phyloP scores from a whole-genome alignment of 2,329 filamentous ascomycete genomes.

The Aureobasidium leucospermi region DNA sequence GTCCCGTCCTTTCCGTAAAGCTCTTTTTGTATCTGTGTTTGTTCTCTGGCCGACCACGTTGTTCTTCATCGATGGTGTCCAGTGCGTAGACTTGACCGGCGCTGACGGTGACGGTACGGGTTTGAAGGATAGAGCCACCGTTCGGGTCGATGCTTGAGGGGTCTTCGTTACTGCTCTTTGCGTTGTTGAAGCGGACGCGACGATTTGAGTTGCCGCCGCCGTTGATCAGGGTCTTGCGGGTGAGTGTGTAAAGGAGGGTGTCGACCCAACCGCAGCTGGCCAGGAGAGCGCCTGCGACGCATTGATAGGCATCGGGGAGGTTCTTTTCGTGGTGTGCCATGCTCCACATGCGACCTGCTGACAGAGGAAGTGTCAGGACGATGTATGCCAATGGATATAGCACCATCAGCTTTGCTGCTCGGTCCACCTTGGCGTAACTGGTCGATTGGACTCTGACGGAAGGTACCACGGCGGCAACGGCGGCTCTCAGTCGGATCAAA shows the following conservation, averaged over 20 bases:
- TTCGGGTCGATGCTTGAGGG: slow-evolving; percentile 8
- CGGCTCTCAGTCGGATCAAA: slow-evolving; percentile 23
- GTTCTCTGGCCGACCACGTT: not conserved
- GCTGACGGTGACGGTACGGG: slow-evolving; percentile 21
- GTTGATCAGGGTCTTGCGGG: slow-evolving; percentile 35
- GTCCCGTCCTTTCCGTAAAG: slow-evolving; percentile 1
- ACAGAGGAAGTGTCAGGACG: slow-evolving; percentile 60
- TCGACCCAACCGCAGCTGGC: slow-evolving; percentile 55
- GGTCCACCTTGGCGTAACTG: slow-evolving; percentile 22
- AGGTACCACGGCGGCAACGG: slow-evolving; percentile 18
- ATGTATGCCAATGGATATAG: slow-evolving; percentile 64
- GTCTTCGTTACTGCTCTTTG: slow-evolving; percentile 16
- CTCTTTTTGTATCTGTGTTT: slow-evolving; percentile 2
- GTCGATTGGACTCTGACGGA: not conserved
- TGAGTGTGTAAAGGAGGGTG: slow-evolving; percentile 51
- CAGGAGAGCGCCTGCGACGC: slow-evolving; percentile 48
- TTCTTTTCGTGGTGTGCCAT: slow-evolving; percentile 44
- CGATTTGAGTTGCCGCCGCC: not conserved
- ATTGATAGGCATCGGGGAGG: slow-evolving; percentile 36
- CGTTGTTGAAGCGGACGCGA: not conserved
- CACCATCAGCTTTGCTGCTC: slow-evolving; percentile 51
- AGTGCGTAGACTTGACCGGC: slow-evolving; percentile 7
- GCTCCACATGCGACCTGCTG: slow-evolving; percentile 54
- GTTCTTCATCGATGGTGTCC: slow-evolving; percentile 4
- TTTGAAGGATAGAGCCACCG: slow-evolving; percentile 23